Evolutionary conservation across 768 basidiomycete species (phyloP), one percentile per base, ranked within the genome.

Genomic region (Termitomyces sp.): DNA sequence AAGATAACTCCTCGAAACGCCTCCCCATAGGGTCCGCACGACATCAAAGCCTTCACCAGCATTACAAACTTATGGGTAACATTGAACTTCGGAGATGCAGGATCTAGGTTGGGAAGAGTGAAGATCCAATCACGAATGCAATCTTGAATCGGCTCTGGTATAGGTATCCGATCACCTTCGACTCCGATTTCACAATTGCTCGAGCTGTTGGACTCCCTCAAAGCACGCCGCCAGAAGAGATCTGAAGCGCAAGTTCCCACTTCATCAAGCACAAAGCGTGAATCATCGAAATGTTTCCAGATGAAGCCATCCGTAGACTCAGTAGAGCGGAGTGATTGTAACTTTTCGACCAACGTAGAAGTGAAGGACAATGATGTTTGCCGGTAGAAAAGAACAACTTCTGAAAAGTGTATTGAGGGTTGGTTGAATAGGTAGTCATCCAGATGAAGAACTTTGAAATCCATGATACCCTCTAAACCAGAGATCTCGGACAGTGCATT

Each of bases 161-260:
- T 62, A 55, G 64, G 61, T 32, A 57, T 60, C 27, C 65, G 63
- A 47, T 71, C 63, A 44, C 67, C 63, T 24, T 70, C 71, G 7
- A 75, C 75, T 44, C 72, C 70, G n/a, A 72, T 67, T 18, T 78
- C 72, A 6, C 72, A 72, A 47, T 73, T 67, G 49, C 69, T 71
- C n/a, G 68, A 66, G n/a, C 64, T 56, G 51, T 79, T 77, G 33
- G 76, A 70, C 5, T 74, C 73, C 59, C 74, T 79, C 46, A 81
- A 61, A 22, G 79, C 79, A 43, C 78, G 79, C 61, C 85, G 77
- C 89, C 88, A 92, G 49, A 87, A 72, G 36, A 90, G 72, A 62
- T 91, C 88, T 37, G 85, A 77, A 48, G 87, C 89, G 62, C 86
- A 91, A 37, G 79, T 62, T 7, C 91, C 91, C 32, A 92, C 66